phyloP scores from a whole-genome alignment of 1,139 yeast genomes.

The Candida gigantensis region DNA sequence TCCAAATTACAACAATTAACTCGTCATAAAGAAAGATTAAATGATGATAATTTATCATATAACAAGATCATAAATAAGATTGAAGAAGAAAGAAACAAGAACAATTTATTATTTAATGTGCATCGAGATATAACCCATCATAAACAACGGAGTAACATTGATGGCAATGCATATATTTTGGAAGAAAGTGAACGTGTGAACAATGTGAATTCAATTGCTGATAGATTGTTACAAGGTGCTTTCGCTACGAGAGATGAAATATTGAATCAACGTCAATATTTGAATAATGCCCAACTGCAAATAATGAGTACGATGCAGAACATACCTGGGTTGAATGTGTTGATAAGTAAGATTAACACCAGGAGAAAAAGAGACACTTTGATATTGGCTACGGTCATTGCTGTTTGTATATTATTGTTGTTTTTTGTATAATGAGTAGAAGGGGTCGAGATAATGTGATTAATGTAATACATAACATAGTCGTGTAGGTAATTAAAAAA shows the following conservation, averaged over 20 bases:
- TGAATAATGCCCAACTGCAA: slow-evolving; percentile 65
- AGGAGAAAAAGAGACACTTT: slow-evolving; percentile 86
- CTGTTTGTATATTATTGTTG: slow-evolving; percentile 70
- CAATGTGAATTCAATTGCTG: slow-evolving; percentile 73
- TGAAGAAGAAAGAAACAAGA: slow-evolving; percentile 72
- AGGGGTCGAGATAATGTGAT: not conserved
- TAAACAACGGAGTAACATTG: slow-evolving; percentile 31
- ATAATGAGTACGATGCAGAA: slow-evolving; percentile 61
- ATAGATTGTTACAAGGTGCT: slow-evolving; percentile 77
- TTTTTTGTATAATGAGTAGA: slow-evolving; percentile 43
- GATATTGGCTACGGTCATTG: slow-evolving; percentile 74
- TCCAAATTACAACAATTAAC: slow-evolving; percentile 79
- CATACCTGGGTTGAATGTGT: slow-evolving; percentile 80
- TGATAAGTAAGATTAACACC: slow-evolving; percentile 80
- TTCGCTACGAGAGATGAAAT: slow-evolving; percentile 88
- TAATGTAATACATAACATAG: no score
- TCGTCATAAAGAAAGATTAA: slow-evolving; percentile 76
- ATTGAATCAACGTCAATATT: slow-evolving; percentile 63
- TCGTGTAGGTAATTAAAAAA: no score
- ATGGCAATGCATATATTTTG: slow-evolving; percentile 65
- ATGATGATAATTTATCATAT: slow-evolving; percentile 69
- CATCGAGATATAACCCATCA: slow-evolving; percentile 73
- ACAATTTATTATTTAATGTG: slow-evolving; percentile 73
- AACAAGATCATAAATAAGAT: slow-evolving; percentile 59
- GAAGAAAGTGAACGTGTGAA: slow-evolving; percentile 78